phyloP scores from a whole-genome alignment of 176 grass and related monocot species.

The Hordeum vulgare region DNA sequence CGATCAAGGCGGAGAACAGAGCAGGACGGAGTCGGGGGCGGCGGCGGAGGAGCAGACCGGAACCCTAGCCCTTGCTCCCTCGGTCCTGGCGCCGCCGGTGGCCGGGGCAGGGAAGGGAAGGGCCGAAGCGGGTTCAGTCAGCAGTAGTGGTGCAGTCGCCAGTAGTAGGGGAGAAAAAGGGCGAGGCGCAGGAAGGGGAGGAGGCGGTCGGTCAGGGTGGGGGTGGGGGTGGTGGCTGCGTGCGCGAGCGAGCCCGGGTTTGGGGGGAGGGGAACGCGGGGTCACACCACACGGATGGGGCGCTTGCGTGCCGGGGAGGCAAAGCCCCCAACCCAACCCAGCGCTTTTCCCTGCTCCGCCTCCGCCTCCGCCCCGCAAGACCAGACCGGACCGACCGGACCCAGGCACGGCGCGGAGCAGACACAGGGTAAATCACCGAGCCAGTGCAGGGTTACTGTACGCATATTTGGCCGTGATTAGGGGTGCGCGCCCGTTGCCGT shows the following conservation, averaged over 20 bases:
- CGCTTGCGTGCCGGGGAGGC: conserved; percentile 34
- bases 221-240: neutral
- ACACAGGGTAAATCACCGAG: neutral
- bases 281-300: neutral
- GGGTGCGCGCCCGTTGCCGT: neutral
- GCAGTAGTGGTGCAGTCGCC: neutral
- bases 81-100: neutral
- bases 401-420: neutral
- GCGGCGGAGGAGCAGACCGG: neutral
- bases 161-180: neutral
- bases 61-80: neutral
- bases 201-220: neutral
- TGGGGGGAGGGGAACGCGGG: neutral
- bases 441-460: neutral
- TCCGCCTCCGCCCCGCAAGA: neutral
- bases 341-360: neutral
- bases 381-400: neutral
- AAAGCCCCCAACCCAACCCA: neutral
- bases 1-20: neutral
- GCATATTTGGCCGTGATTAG: neutral
- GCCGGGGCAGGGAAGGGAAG: neutral
- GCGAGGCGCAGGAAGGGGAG: neutral
- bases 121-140: neutral
- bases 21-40: neutral
- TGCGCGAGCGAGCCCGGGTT: neutral